phyloP scores from a whole-genome alignment of 2,329 filamentous ascomycete species.

The Leptographium galeiforme region DNA sequence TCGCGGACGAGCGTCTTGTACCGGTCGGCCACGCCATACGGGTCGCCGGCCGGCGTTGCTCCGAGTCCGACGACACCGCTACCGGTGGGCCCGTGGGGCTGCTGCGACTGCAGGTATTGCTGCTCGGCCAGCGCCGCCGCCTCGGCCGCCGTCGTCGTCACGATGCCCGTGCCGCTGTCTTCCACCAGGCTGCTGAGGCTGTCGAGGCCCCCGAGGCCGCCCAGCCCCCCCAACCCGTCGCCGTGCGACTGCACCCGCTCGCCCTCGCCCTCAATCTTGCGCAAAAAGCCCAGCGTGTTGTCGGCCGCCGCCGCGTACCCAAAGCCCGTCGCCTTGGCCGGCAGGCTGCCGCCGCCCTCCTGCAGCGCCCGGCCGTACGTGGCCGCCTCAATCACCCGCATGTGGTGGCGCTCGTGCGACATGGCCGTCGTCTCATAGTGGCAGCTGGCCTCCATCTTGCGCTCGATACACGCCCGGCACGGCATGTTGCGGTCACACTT shows the following conservation, averaged over 20 bases:
- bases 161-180: background rate
- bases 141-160: constrained; percentile 1
- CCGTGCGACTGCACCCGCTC: constrained; percentile 7
- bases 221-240: background rate
- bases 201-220: background rate
- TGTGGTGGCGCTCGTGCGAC: constrained; percentile 21
- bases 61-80: no score
- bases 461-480: constrained; percentile 44
- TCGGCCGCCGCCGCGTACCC: constrained; percentile 38
- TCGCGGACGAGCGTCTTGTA: constrained; percentile 46
- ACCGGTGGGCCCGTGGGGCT: background rate
- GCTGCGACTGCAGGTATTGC: constrained; percentile 3
- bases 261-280: constrained; percentile 35
- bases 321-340: constrained; percentile 32
- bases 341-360: constrained; percentile 20
- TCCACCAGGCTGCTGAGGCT: background rate
- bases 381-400: constrained; percentile 10
- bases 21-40: constrained; percentile 35
- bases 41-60: constrained; percentile 19
- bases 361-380: constrained; percentile 10
- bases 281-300: constrained; percentile 42
- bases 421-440: constrained; percentile 40
- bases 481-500: constrained; percentile 49
- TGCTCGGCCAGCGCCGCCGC: constrained; percentile 2
- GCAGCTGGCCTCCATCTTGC: constrained; percentile 42